A percentile compares a stretch with the other conserved stretches of the same genome.
Evolutionary conservation across 148 eudicot genomes (phyloP).

Genomic region (Rhododendron williamsianum): DNA sequence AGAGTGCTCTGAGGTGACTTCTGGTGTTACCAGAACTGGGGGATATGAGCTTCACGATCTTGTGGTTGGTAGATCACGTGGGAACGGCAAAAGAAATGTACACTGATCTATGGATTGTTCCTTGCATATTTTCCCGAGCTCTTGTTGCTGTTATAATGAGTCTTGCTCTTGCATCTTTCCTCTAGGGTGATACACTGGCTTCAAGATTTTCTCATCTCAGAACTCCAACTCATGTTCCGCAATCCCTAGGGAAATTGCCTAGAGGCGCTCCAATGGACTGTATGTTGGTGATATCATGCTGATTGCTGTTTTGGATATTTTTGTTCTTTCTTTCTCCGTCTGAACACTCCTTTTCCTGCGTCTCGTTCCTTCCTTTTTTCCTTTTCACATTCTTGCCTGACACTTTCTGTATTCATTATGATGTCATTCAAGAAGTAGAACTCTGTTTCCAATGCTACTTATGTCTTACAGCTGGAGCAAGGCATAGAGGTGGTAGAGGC

Average conservation of each 20-base stretch:
- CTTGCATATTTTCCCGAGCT: not conserved
- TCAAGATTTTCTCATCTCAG: slow-evolving; percentile 52
- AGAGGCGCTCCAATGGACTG: slow-evolving; percentile 63
- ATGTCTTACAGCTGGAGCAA: slow-evolving; percentile 60
- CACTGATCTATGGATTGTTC: not conserved
- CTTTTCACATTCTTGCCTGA: not conserved
- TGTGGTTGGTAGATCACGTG: slow-evolving; percentile 84
- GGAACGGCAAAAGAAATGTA: slow-evolving; percentile 63
- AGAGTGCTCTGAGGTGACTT: slow-evolving; percentile 94
- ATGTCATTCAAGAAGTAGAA: not conserved
- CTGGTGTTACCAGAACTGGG: slow-evolving; percentile 86
- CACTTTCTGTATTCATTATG: not conserved
- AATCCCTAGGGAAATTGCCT: slow-evolving; percentile 76
- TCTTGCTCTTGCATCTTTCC: not conserved
- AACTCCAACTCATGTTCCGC: slow-evolving; percentile 58
- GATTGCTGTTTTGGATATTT: not conserved
- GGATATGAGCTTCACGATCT: slow-evolving; percentile 98
- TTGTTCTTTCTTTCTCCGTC: not conserved
- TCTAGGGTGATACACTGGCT: slow-evolving; percentile 51
- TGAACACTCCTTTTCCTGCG: not conserved
- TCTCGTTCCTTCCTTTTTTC: slow-evolving; percentile 3
- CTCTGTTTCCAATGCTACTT: slow-evolving; percentile 5
- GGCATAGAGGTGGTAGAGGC: slow-evolving; percentile 92
- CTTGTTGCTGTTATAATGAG: slow-evolving; percentile 1
- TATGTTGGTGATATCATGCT: slow-evolving; percentile 30